Evolutionary conservation across 371 early-diverging fungal genomes (phyloP).

Genomic region (Lichtheimia hyalospora): DNA sequence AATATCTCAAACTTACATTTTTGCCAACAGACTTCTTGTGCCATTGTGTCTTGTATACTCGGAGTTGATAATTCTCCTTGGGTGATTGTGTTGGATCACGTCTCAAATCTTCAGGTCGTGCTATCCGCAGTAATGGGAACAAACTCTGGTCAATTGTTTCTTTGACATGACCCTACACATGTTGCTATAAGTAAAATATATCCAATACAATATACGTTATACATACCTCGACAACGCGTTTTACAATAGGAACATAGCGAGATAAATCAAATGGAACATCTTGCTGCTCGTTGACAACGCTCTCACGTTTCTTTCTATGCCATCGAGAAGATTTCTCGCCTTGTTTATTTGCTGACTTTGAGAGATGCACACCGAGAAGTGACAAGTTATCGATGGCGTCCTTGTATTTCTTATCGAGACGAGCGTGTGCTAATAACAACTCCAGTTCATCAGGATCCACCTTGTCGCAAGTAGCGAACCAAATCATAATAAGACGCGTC

Average conservation of each 20-base stretch:
- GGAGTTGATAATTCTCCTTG: conserved; percentile 37
- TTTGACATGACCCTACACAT: conserved; percentile 52
- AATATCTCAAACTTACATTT: conserved; percentile 17
- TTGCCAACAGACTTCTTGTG: conserved; percentile 49
- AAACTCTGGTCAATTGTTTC: conserved; percentile 56
- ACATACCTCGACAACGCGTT: conserved; percentile 50
- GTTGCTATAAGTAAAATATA: too few relatives aligned
- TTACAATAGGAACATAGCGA: conserved; percentile 71
- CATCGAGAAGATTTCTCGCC: conserved; percentile 44
- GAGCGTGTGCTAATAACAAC: conserved; percentile 70
- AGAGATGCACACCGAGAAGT: conserved; percentile 64
- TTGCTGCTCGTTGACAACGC: conserved; percentile 39
- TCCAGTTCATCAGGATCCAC: conserved; percentile 69
- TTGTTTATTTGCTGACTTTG: conserved; percentile 41
- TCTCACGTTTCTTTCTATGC: conserved; percentile 37
- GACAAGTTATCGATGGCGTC: conserved; percentile 81
- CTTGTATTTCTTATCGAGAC: conserved; percentile 68
- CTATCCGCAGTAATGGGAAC: conserved; percentile 61
- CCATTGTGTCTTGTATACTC: conserved; percentile 59
- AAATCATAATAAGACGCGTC: conserved; percentile 83
- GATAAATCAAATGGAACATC: conserved; percentile 67
- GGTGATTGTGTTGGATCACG: conserved; percentile 26
- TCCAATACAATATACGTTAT: neutral
- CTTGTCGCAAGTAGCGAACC: conserved; percentile 74
- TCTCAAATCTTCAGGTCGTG: conserved; percentile 34